Base-by-base conservation (phyloP, 2,329 filamentous ascomycete species). In the Phaeosphaeriaceae sp. region DNA sequence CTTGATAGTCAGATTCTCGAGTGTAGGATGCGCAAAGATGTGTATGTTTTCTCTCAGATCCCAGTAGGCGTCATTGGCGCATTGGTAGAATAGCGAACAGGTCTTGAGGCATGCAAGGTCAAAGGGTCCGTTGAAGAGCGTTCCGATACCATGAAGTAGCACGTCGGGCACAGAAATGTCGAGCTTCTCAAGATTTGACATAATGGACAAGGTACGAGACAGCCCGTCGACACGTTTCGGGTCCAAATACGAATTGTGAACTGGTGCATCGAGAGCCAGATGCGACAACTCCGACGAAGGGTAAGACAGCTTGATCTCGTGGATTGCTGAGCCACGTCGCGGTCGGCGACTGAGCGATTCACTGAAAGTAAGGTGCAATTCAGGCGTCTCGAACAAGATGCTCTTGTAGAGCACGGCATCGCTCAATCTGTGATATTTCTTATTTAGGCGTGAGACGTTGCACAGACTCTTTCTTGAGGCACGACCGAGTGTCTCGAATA, bases 11-110 rank as follows among this genome's bases (percentile, higher is more conserved):
- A 74, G 54, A 7, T 42, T 63, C 46, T 74, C 70, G 10, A 74
- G 58, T 1, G 66, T 66, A 1, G 72, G 72, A 47, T 74, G 72
- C 1, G 70, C 69, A 42, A 74, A 74, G n/a, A 74, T 72, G 55
- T 74, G 72, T 27, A 74, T 74, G 56, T 74, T 74, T 52, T 74
- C 72, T 53, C 70, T 67, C 1, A 74, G 63, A 52, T 74, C 70
- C 72, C 72, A 74, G 55, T 74, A 74, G 3, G 62, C 66, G 42
- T 73, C 68, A 31, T 73, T 66, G 48, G 71, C 60, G 55, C 68
- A 71, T 57, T 74, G 70, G 53, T 74, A 74, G 52, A 73, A 74
- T 44, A 74, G 44, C 24, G 63, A 69, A 46, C 72, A 74, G 6
- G 61, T 62, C 51, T 74, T 74, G 22, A 74, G 65, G 42, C 70